Evolutionary conservation across 2,329 filamentous ascomycete genomes (phyloP).

Genomic region (Juglanconis oblonga): DNA sequence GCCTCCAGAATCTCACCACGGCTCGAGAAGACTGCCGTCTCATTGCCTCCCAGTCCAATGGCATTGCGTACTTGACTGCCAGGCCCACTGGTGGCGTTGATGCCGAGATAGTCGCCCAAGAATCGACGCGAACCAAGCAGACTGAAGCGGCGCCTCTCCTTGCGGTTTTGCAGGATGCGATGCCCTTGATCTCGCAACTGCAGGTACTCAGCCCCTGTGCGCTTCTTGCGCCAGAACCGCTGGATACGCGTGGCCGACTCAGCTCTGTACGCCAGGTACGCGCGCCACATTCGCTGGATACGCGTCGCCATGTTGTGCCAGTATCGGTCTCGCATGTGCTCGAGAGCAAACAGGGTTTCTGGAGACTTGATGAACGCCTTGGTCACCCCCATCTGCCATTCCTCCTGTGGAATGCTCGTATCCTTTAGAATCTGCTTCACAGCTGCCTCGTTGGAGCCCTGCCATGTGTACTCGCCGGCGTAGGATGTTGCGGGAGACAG

Average conservation of each 20-base stretch:
- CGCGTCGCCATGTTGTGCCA: slow-evolving; percentile 99
- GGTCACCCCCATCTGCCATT: slow-evolving; percentile 94
- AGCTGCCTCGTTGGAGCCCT: slow-evolving; percentile 80
- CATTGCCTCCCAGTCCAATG: slow-evolving; percentile 67
- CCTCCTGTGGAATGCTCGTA: slow-evolving; percentile 89
- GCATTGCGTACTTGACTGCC: slow-evolving; percentile 77
- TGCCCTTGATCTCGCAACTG: slow-evolving; percentile 87
- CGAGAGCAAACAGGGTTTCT: slow-evolving; percentile 91
- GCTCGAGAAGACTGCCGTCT: slow-evolving; percentile 83
- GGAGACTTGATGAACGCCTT: slow-evolving; percentile 99
- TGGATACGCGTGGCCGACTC: slow-evolving; percentile 95
- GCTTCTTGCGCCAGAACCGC: slow-evolving; percentile 91
- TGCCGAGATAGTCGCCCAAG: slow-evolving; percentile 89
- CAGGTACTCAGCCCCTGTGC: slow-evolving; percentile 83
- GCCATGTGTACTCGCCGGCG: slow-evolving; percentile 96
- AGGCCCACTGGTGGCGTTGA: slow-evolving; percentile 75
- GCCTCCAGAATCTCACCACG: slow-evolving; percentile 86
- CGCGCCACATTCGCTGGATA: slow-evolving; percentile 96
- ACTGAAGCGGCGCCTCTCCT: slow-evolving; percentile 89
- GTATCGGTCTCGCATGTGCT: slow-evolving; percentile 96
- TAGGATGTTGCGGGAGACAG: slow-evolving; percentile 93
- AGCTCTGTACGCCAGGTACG: slow-evolving; percentile 86
- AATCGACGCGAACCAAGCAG: slow-evolving; percentile 88
- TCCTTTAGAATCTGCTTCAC: slow-evolving; percentile 93
- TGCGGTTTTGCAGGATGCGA: slow-evolving; percentile 74